Percentiles rank a stretch among this genome's conserved stretches.
Conservation (phyloP, 2,329 filamentous ascomycete species). For the Amesomyces nigricolor region DNA sequence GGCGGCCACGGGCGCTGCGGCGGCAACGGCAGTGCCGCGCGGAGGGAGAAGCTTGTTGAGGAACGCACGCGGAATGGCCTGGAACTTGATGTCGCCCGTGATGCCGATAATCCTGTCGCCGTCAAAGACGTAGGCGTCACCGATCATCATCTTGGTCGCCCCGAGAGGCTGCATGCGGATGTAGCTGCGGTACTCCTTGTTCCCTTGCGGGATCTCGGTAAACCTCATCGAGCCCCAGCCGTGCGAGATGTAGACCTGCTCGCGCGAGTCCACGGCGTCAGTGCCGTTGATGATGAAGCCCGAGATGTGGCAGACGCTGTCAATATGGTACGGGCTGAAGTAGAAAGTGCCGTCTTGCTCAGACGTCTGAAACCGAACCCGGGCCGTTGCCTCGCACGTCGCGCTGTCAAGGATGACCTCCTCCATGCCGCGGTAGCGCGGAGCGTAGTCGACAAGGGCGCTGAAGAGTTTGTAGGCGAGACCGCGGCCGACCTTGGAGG, state of each 20-base stretch:
- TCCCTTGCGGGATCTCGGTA: slow-evolving; percentile 40
- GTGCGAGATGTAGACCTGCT: slow-evolving; percentile 53
- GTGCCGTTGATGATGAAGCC: slow-evolving; percentile 55
- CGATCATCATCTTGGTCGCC: slow-evolving; percentile 46
- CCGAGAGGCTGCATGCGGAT: slow-evolving; percentile 52
- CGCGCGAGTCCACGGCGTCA: slow-evolving; percentile 48
- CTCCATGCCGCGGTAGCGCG: background rate
- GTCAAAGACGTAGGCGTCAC: slow-evolving; percentile 52
- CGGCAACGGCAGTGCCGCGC: slow-evolving; percentile 39
- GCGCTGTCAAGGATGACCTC: background rate
- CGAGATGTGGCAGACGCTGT: slow-evolving; percentile 38
- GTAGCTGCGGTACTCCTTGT: slow-evolving; percentile 50
- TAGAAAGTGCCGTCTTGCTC: background rate
- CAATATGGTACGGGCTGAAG: background rate
- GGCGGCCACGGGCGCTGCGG: slow-evolving; percentile 34
- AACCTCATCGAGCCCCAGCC: slow-evolving; percentile 50
- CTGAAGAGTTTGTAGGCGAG: background rate
- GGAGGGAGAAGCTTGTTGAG: slow-evolving; percentile 63
- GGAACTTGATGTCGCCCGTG: slow-evolving; percentile 57
- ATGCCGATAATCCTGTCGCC: slow-evolving; percentile 45
- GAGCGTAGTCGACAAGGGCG: background rate
- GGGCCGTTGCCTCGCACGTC: background rate
- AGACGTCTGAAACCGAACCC: background rate
- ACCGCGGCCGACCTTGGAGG: background rate
- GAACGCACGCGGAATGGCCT: slow-evolving; percentile 59